Percentiles rank a stretch among this genome's conserved stretches.
These are phyloP conservation scores for Plasmodium cynomolgi DNA, from an alignment of 169 alveolate species.

Conservation along the genomic window DNA sequence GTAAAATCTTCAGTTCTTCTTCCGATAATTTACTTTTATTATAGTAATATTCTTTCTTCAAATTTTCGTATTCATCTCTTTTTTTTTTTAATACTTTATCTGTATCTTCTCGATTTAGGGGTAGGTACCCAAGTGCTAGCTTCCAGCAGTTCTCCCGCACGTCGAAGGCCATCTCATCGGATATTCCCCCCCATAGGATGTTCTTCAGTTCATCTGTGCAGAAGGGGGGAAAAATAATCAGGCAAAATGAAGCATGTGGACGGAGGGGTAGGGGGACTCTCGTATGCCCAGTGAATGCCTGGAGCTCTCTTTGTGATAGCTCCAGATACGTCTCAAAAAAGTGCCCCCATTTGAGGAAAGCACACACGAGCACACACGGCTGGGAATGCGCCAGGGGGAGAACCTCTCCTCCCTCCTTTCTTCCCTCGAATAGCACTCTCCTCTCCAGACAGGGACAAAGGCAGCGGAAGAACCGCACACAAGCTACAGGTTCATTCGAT, in stretches of 20 bases:
- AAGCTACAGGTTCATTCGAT: background rate
- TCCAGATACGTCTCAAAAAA: background rate
- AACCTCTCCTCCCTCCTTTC: background rate
- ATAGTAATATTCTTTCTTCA: conserved; percentile 65
- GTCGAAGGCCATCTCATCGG: conserved; percentile 84
- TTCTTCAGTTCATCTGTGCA: conserved; percentile 76
- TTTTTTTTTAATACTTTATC: conserved; percentile 78
- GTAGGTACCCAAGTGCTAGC: conserved; percentile 88
- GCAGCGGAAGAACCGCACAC: background rate
- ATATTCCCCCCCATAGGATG: conserved; percentile 88
- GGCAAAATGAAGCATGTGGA: background rate
- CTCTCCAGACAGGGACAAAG: background rate
- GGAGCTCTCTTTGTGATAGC: background rate
- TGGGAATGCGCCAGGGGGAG: background rate
- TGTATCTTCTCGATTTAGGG: conserved; percentile 82
- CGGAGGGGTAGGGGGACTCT: background rate
- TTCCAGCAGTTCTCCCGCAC: conserved; percentile 89
- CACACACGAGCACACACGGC: background rate
- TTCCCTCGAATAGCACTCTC: background rate
- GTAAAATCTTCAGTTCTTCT: conserved; percentile 70
- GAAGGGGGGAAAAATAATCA: background rate
- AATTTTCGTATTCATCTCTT: conserved; percentile 84
- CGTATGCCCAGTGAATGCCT: background rate
- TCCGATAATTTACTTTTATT: conserved; percentile 29
- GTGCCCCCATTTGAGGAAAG: background rate